These are phyloP conservation scores for Aeschynomene evenia DNA, from an alignment of 306 rosid genomes.

Conservation along the genomic window DNA sequence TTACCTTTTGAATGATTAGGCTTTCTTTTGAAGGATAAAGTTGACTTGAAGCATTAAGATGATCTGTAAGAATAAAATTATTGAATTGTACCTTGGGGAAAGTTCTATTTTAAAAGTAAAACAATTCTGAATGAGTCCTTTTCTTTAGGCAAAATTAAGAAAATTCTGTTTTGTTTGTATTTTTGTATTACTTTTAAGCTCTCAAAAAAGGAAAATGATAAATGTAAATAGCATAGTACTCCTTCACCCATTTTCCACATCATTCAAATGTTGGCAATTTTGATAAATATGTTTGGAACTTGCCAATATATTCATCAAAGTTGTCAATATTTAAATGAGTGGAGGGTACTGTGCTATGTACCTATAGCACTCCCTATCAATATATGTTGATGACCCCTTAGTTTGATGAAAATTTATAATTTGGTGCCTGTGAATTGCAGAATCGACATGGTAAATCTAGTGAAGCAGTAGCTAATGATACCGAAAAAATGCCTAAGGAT, in stretches of 20 bases:
- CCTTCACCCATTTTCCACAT: too few species aligned
- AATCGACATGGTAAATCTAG: slow-evolving; percentile 69
- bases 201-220: too few species aligned
- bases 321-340: too few species aligned
- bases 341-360: too few species aligned
- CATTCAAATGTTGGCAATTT: too few species aligned
- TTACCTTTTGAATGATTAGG: slow-evolving; percentile 10
- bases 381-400: too few species aligned
- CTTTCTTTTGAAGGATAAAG: slow-evolving; percentile 10
- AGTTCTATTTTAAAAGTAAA: not conserved
- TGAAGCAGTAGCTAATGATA: slow-evolving; percentile 35
- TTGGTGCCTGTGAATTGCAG: slow-evolving; percentile 42
- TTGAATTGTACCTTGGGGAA: not conserved
- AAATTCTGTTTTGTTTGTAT: slow-evolving; percentile 2
- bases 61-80: not conserved
- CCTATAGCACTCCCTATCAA: too few species aligned
- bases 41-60: not conserved
- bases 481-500: slow-evolving; percentile 40
- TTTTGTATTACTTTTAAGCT: slow-evolving; percentile 7
- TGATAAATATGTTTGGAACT: too few species aligned
- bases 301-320: too few species aligned
- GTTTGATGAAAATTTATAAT: slow-evolving; percentile 13
- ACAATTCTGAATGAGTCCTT: not conserved
- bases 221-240: too few species aligned
- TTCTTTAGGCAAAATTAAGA: not conserved